phyloP scores from a whole-genome alignment of 2,329 filamentous ascomycete genomes.

The Seiridium cupressi region DNA sequence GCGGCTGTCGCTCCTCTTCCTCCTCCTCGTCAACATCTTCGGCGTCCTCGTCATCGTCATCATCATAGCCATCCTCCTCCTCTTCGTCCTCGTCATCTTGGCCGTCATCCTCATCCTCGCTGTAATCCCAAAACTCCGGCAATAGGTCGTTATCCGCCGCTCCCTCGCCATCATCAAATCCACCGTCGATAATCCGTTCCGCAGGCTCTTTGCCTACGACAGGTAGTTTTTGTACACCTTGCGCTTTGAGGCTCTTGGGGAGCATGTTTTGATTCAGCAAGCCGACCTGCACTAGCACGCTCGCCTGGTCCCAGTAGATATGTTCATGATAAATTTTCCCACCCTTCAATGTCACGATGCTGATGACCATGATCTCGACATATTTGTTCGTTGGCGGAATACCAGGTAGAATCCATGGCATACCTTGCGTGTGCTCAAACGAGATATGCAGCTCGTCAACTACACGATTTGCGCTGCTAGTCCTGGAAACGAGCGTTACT shows the following conservation, averaged over 20 bases:
- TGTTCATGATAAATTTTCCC: conserved; percentile 66
- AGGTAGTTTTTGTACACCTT: conserved; percentile 34
- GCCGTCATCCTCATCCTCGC: conserved; percentile 17
- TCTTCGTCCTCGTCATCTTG: not conserved
- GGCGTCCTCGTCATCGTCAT: not conserved
- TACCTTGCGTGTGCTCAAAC: conserved; percentile 55
- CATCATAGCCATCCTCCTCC: not conserved
- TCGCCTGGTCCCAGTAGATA: conserved; percentile 67
- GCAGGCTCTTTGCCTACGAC: conserved; percentile 39
- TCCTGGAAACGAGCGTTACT: conserved; percentile 63
- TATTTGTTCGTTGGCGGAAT: conserved; percentile 53
- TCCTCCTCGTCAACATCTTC: not conserved
- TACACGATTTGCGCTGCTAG: conserved; percentile 62
- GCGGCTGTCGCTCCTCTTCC: not conserved
- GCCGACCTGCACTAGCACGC: conserved; percentile 60
- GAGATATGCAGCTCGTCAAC: conserved; percentile 61
- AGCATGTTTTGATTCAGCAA: conserved; percentile 44
- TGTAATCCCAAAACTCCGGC: conserved; percentile 31
- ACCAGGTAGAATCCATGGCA: conserved; percentile 62
- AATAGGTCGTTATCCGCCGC: conserved; percentile 42
- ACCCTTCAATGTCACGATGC: conserved; percentile 62
- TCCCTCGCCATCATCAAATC: conserved; percentile 35
- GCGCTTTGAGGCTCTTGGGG: conserved; percentile 30
- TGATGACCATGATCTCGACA: conserved; percentile 59
- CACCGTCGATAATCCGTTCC: conserved; percentile 30